These are phyloP conservation scores for Cladosporium sp. DNA, from an alignment of 2,329 filamentous ascomycete genomes.

Conservation along the genomic window DNA sequence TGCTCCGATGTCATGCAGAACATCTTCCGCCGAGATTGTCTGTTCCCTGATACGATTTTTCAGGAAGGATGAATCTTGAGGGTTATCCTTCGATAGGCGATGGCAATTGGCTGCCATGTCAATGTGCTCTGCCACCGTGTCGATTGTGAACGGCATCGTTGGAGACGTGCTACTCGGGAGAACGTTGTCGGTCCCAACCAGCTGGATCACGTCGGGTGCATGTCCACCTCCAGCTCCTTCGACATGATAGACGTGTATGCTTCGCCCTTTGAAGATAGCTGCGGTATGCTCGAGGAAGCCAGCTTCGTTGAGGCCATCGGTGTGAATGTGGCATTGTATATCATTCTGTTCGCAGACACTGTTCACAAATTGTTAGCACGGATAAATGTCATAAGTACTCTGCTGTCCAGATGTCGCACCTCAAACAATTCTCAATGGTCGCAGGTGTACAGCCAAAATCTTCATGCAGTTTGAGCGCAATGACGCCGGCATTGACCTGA, in stretches of 20 bases:
- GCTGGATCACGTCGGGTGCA: constrained; percentile 87
- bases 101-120: constrained; percentile 98
- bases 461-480: constrained; percentile 87
- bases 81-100: constrained; percentile 82
- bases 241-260: constrained; percentile 92
- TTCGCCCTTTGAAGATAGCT: constrained; percentile 72
- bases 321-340: constrained; percentile 87
- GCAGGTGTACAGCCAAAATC: constrained; percentile 89
- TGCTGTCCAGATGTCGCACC: not conserved
- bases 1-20: constrained; percentile 84
- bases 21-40: constrained; percentile 91
- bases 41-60: constrained; percentile 88
- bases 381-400: not conserved
- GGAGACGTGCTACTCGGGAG: constrained; percentile 85
- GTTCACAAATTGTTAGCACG: not conserved
- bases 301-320: constrained; percentile 89
- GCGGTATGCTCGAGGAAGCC: constrained; percentile 89
- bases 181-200: constrained; percentile 80
- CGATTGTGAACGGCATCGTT: constrained; percentile 78
- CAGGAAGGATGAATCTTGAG: constrained; percentile 88
- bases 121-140: constrained; percentile 89
- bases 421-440: constrained; percentile 77
- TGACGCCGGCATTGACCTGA: constrained; percentile 74
- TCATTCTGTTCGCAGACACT: constrained; percentile 81
- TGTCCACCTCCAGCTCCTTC: constrained; percentile 89